These are phyloP conservation scores for Pseudoturritis turrita DNA, from an alignment of 345 rosid species.

Conservation along the genomic window DNA sequence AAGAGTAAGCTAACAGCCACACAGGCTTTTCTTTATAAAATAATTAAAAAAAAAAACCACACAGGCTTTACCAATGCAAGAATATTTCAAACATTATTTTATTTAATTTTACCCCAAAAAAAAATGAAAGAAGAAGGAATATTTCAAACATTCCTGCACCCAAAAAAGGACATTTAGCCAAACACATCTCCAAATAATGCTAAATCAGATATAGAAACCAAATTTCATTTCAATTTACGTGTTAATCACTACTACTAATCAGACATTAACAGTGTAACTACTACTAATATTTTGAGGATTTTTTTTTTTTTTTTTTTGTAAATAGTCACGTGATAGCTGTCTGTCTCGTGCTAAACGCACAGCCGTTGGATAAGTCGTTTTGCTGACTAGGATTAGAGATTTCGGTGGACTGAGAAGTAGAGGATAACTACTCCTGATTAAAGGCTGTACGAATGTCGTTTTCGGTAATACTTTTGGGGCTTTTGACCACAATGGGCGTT, in stretches of 20 bases:
- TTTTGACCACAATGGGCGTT: conserved; percentile 39
- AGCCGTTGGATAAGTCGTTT: conserved; percentile 27
- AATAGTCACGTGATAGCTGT: conserved; percentile 28
- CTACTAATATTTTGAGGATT: not conserved
- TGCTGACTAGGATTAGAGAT: conserved; percentile 8
- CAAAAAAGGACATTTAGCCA: not conserved
- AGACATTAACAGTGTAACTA: conserved; percentile 2
- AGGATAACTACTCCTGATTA: conserved; percentile 10
- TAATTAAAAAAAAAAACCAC: too few species aligned
- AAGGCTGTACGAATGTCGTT: conserved; percentile 36
- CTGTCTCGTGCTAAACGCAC: not conserved
- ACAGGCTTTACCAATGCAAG: not conserved
- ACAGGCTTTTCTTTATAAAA: too few species aligned
- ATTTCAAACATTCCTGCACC: conserved; percentile 4
- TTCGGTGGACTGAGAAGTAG: conserved; percentile 21
- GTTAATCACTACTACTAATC: conserved; percentile 6
- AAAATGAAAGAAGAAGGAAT: not conserved
- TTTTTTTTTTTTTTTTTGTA: too few species aligned
- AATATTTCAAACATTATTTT: not conserved
- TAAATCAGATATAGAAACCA: not conserved
- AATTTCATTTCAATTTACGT: not conserved
- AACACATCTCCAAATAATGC: not conserved
- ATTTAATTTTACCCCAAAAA: not conserved
- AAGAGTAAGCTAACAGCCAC: not conserved
- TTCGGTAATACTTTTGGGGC: conserved; percentile 29